Evolutionary conservation across 1,139 yeast species (phyloP).

Genomic region (Blastobotrys indianensis): DNA sequence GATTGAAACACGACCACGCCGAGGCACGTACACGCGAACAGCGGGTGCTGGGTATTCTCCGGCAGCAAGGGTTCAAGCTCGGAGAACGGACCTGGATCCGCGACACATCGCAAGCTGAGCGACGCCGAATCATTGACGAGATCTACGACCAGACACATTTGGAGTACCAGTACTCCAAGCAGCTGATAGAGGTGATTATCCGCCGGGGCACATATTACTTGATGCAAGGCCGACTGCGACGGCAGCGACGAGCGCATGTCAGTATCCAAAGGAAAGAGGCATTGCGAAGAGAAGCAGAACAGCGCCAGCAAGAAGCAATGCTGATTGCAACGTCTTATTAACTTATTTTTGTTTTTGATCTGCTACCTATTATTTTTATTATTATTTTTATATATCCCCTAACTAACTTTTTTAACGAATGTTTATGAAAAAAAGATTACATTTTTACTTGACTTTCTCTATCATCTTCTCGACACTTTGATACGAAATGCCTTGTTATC

Average conservation of each 20-base stretch:
- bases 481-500: no score
- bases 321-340: not conserved
- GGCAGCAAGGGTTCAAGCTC: slow-evolving; percentile 57
- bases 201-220: slow-evolving; percentile 72
- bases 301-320: not conserved
- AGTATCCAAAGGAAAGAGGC: slow-evolving; percentile 6
- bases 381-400: not conserved
- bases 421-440: no score
- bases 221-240: slow-evolving; percentile 74
- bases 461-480: no score
- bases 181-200: slow-evolving; percentile 59
- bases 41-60: slow-evolving; percentile 52
- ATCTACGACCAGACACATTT: slow-evolving; percentile 44
- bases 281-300: not conserved
- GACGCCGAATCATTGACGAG: slow-evolving; percentile 46
- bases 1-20: slow-evolving; percentile 45
- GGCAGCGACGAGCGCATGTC: slow-evolving; percentile 30
- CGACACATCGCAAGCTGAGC: slow-evolving; percentile 53
- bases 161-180: slow-evolving; percentile 47
- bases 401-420: not conserved
- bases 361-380: not conserved
- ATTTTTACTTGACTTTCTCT: no score
- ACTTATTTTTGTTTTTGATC: not conserved
- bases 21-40: slow-evolving; percentile 59
- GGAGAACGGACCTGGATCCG: slow-evolving; percentile 81